Percentiles rank a stretch among this genome's conserved stretches.
Conservation (phyloP, 2,329 filamentous ascomycete species). For the Emergomyces pasteurianus region DNA sequence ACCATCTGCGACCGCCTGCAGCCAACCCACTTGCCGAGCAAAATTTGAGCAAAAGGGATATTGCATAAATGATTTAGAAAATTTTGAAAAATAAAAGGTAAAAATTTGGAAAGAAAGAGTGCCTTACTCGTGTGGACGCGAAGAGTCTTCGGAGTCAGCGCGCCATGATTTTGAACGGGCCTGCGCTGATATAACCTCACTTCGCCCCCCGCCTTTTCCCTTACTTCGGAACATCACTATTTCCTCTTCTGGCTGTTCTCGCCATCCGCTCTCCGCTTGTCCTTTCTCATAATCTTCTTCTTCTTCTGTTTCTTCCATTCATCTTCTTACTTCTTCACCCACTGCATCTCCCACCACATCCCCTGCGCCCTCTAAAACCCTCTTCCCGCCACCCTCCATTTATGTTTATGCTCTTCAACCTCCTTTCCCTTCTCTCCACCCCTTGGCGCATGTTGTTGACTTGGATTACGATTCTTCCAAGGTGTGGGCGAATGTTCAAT, state of each 20-base stretch:
- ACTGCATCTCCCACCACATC: conserved; percentile 6
- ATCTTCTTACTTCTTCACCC: conserved; percentile 2
- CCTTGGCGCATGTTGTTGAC: neutral
- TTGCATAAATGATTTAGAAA: neutral
- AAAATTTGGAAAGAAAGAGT: neutral
- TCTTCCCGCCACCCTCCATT: conserved; percentile 1
- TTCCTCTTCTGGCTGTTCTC: conserved; percentile 8
- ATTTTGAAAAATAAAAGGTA: neutral
- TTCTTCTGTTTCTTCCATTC: conserved; percentile 10
- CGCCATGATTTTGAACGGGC: conserved; percentile 6
- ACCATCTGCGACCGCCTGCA: conserved; percentile 9
- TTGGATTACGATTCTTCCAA: conserved; percentile 3
- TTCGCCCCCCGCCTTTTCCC: conserved; percentile 11
- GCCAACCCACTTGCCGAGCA: conserved; percentile 1
- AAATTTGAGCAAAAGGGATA: neutral
- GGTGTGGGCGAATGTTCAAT: conserved; percentile 29
- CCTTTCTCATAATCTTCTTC: conserved; percentile 8
- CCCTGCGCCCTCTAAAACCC: conserved; percentile 9
- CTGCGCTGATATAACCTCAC: conserved; percentile 10
- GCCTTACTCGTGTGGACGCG: neutral
- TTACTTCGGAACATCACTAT: conserved; percentile 1
- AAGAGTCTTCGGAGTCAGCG: conserved; percentile 3
- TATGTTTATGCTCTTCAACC: conserved; percentile 3
- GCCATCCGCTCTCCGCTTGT: conserved; percentile 12
- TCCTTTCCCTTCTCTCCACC: neutral